These are phyloP conservation scores for Lasiosphaeriaceae sp. DNA, from an alignment of 495 filamentous ascomycete genomes.

Conservation along the genomic window DNA sequence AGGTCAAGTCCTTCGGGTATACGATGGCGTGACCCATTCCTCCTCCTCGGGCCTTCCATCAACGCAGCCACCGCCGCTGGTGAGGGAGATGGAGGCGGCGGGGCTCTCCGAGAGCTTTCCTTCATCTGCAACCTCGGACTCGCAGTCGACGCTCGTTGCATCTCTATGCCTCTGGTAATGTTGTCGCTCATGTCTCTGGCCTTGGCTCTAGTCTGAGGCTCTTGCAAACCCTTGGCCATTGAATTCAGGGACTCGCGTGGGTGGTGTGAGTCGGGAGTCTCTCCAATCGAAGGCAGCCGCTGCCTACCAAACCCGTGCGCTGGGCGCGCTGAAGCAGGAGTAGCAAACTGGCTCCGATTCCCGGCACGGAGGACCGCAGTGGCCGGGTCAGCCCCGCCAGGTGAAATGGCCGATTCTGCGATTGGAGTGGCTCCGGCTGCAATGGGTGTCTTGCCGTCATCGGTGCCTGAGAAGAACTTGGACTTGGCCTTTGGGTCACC, in stretches of 20 bases:
- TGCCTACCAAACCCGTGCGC: conserved; percentile 63
- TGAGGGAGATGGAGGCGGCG: conserved; percentile 50
- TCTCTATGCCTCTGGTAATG: conserved; percentile 15
- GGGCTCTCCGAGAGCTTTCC: conserved; percentile 24
- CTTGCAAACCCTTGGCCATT: conserved; percentile 9
- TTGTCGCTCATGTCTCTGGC: conserved; percentile 11
- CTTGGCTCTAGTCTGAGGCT: conserved; percentile 21
- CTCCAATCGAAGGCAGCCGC: conserved; percentile 80
- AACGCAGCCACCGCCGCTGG: conserved; percentile 42
- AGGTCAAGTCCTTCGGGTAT: conserved; percentile 82
- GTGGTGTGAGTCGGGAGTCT: conserved; percentile 50
- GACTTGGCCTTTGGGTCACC: conserved; percentile 50
- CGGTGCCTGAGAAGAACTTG: conserved; percentile 64
- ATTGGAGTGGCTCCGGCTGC: conserved; percentile 82
- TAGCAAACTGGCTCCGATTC: conserved; percentile 51
- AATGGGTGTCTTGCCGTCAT: conserved; percentile 71
- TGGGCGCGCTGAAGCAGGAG: conserved; percentile 70
- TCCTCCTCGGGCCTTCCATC: conserved; percentile 50
- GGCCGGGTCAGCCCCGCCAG: conserved; percentile 58
- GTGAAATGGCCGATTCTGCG: conserved; percentile 83
- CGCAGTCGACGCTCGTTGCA: conserved; percentile 41
- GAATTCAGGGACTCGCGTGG: conserved; percentile 30
- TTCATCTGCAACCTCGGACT: conserved; percentile 49
- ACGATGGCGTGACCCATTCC: conserved; percentile 72
- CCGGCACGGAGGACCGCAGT: conserved; percentile 60